Evolutionary conservation across 2,329 filamentous ascomycete genomes (phyloP).

Genomic region (Microsporum ferrugineum): DNA sequence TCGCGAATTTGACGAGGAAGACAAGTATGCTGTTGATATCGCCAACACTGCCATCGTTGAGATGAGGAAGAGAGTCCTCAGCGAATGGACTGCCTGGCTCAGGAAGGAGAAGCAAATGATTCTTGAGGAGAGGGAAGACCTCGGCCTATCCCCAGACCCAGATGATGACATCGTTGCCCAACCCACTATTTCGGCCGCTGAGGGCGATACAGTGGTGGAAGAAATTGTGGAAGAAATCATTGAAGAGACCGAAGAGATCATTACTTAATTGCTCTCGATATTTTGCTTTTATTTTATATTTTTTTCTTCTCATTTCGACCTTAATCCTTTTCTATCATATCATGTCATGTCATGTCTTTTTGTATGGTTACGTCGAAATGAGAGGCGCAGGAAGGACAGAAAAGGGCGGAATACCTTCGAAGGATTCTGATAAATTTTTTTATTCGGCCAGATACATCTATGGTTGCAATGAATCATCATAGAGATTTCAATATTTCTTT

Average conservation of each 20-base stretch:
- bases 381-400: slow-evolving; percentile 6
- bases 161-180: slow-evolving; percentile 46
- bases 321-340: slow-evolving; percentile 3
- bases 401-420: slow-evolving; percentile 4
- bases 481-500: not conserved
- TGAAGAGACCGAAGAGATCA: slow-evolving; percentile 71
- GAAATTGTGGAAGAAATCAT: slow-evolving; percentile 77
- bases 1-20: slow-evolving; percentile 87
- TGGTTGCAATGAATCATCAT: slow-evolving; percentile 5
- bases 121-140: slow-evolving; percentile 55
- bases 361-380: slow-evolving; percentile 4
- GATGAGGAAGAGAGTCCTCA: slow-evolving; percentile 65
- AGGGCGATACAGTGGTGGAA: slow-evolving; percentile 70
- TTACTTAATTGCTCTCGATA: slow-evolving; percentile 24
- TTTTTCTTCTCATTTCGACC: slow-evolving; percentile 5
- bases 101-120: slow-evolving; percentile 60
- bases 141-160: slow-evolving; percentile 55
- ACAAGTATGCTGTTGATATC: slow-evolving; percentile 82
- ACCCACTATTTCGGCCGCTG: slow-evolving; percentile 46
- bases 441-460: not conserved
- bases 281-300: not conserved
- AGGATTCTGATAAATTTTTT: slow-evolving; percentile 3
- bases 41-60: slow-evolving; percentile 92
- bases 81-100: slow-evolving; percentile 84
- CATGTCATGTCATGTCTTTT: slow-evolving; percentile 6